Evolutionary conservation across 2,329 filamentous ascomycete genomes (phyloP), one percentile per base, ranked within the genome.

Genomic region (Chalaropsis ovoidea): DNA sequence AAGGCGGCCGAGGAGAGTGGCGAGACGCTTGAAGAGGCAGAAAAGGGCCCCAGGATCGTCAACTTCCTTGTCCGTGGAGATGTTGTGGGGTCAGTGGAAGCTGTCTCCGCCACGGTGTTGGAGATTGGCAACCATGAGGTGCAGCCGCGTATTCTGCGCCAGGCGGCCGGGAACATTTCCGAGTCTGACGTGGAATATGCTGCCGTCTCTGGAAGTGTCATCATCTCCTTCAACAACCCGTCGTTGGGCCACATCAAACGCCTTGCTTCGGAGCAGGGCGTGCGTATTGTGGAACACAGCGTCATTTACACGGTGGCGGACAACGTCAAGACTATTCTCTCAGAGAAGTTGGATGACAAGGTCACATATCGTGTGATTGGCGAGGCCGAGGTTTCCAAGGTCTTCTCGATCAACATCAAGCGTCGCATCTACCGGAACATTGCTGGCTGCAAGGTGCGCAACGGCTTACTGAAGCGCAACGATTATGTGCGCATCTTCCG

Each of bases 181-280:
- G 90, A 96, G 76, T 95, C 86, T 69, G 94, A 99, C 73, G 81
- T 99, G 65, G 89, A 96, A 72, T 89, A 94, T 73, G 93, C 94
- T 0, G 84, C 88, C 0, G 84, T 84, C 19, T 89, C 93, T 1
- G 81, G 83, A 35, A 90, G 88, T 43, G 78, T 86, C 70, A 84
- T 97, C 69, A 80, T 97, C 74, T 89, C 89, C 71, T 99, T 99
- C 81, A 96, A 96, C 76, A 85, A 83, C 61, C 71, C 82, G 0
- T 78, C 91, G 7, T 84, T 89, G 0, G 80, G 82, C 7, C 79
- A 86, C 63, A 87, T 96, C 69, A 79, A 81, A 68, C 81, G 82
- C 13, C 77, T 87, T 70, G 93, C 94, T 1, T 84, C 88, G 68
- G 77, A 82, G 8, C 80, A 84, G 61, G 85, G 86, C 22, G 91